Evolutionary conservation across 2,329 filamentous ascomycete genomes (phyloP).

Genomic region (Orbilia ellipsospora): DNA sequence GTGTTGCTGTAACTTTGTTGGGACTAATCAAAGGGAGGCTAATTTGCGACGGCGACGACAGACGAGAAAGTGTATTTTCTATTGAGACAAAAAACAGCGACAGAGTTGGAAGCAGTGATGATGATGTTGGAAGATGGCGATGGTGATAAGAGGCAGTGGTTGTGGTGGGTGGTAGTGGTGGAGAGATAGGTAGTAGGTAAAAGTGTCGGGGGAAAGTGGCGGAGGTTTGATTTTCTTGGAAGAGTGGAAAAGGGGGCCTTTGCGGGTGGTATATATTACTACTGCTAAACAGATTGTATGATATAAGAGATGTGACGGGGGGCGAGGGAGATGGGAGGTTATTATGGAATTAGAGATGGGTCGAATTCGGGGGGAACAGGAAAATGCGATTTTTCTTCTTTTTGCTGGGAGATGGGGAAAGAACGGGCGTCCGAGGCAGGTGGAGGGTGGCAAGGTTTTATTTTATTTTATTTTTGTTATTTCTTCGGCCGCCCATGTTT

Average conservation of each 20-base stretch:
- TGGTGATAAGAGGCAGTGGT: conserved; percentile 2
- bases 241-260: too few relatives aligned
- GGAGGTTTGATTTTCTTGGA: neutral
- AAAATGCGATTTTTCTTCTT: conserved; percentile 13
- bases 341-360: conserved; percentile 11
- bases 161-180: conserved; percentile 25
- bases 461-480: conserved; percentile 24
- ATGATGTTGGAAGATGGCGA: conserved; percentile 7
- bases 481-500: neutral
- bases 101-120: neutral
- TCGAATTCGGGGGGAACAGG: neutral
- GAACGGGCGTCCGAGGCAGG: conserved; percentile 27
- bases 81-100: neutral
- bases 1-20: conserved; percentile 23
- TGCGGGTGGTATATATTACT: too few relatives aligned
- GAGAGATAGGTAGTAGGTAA: conserved; percentile 48
- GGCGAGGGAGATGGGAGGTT: conserved; percentile 49
- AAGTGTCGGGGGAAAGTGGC: neutral
- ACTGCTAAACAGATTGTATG: conserved; percentile 1
- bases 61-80: conserved; percentile 41
- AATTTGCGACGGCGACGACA: conserved; percentile 55
- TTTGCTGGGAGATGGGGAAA: conserved; percentile 19
- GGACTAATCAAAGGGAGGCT: conserved; percentile 56
- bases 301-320: conserved; percentile 12
- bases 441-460: conserved; percentile 49